A percentile compares a stretch with the other conserved stretches of the same genome.
Conservation (phyloP, 2,329 filamentous ascomycete species). For the Penicillium capsulatum region DNA sequence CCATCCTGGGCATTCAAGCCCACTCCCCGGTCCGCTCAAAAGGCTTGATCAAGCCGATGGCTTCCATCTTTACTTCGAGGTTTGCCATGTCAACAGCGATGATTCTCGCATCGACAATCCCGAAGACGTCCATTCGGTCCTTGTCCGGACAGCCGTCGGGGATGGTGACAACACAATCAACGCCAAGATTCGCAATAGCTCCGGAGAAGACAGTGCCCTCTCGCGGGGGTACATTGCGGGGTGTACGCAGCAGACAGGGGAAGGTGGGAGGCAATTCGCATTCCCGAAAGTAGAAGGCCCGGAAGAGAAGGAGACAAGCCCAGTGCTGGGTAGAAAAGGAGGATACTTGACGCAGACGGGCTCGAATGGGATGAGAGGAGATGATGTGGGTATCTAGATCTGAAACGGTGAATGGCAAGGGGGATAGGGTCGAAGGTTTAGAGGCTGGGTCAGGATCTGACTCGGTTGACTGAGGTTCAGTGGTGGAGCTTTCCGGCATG, state of each 20-base stretch:
- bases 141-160: constrained; percentile 20
- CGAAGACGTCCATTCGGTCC: constrained; percentile 28
- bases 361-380: constrained; percentile 42
- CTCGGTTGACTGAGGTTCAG: background rate
- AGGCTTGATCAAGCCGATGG: constrained; percentile 28
- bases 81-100: constrained; percentile 32
- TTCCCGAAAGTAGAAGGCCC: constrained; percentile 55
- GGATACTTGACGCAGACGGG: constrained; percentile 39
- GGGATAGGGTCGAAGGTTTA: constrained; percentile 5
- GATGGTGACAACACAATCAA: constrained; percentile 28
- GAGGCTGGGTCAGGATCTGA: background rate
- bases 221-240: constrained; percentile 19
- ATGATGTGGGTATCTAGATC: constrained; percentile 49
- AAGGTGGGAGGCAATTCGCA: constrained; percentile 49
- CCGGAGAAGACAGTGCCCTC: constrained; percentile 27
- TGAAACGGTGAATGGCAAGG: constrained; percentile 49
- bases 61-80: constrained; percentile 33
- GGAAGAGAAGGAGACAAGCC: constrained; percentile 53
- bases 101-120: constrained; percentile 35
- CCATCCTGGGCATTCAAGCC: too few species aligned
- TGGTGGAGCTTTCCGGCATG: constrained; percentile 3
- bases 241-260: constrained; percentile 32
- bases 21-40: constrained; percentile 35
- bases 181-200: constrained; percentile 31
- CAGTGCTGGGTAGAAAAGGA: constrained; percentile 44